phyloP scores from a whole-genome alignment of 2,329 filamentous ascomycete species.

The Dothidotthia symphoricarpi region DNA sequence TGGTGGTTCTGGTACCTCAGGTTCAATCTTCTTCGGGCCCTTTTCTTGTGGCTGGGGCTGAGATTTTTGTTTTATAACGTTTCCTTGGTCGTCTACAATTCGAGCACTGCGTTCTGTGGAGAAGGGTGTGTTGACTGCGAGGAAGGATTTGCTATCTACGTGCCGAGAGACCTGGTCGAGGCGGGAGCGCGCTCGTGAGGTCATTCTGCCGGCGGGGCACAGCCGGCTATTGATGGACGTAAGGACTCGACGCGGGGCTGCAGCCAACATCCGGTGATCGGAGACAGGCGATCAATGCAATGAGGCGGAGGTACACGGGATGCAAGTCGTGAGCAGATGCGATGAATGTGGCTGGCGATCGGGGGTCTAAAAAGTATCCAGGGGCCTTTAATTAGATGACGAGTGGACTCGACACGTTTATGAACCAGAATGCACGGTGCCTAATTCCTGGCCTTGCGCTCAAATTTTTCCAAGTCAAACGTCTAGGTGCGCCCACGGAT shows the following conservation, averaged over 20 bases:
- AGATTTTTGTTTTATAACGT: slow-evolving; percentile 16
- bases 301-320: slow-evolving; percentile 3
- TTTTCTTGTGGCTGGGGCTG: slow-evolving; percentile 1
- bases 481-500: neutral
- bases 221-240: slow-evolving; percentile 27
- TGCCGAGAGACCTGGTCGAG: slow-evolving; percentile 62
- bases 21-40: slow-evolving; percentile 12
- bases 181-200: slow-evolving; percentile 48
- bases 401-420: slow-evolving; percentile 1
- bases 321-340: slow-evolving; percentile 2
- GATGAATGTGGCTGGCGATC: slow-evolving; percentile 1
- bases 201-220: slow-evolving; percentile 31
- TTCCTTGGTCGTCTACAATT: slow-evolving; percentile 54
- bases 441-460: neutral
- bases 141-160: slow-evolving; percentile 55
- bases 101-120: slow-evolving; percentile 57
- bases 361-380: slow-evolving; percentile 1
- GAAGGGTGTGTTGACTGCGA: slow-evolving; percentile 63
- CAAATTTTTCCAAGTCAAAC: slow-evolving; percentile 1
- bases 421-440: neutral
- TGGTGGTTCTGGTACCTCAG: slow-evolving; percentile 8
- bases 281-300: slow-evolving; percentile 12
- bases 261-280: slow-evolving; percentile 33
- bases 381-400: slow-evolving; percentile 7
- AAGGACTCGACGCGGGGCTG: slow-evolving; percentile 22